A percentile compares a stretch with the other conserved stretches of the same genome.
phyloP scores from a whole-genome alignment of 2,329 filamentous ascomycete genomes.

The Fusarium napiforme region DNA sequence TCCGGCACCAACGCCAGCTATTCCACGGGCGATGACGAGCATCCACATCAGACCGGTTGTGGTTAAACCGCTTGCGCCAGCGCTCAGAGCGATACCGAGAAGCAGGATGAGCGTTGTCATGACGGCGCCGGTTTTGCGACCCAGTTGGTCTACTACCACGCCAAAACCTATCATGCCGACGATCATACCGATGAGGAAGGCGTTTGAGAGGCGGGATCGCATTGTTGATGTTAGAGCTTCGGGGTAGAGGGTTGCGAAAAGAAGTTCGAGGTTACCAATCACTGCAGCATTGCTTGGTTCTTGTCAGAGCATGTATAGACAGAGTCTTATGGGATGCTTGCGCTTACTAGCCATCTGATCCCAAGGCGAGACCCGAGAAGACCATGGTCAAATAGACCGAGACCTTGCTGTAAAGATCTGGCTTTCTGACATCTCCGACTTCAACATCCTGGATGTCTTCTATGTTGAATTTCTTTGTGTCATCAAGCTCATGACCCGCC shows the following conservation, averaged over 20 bases:
- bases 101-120: not conserved
- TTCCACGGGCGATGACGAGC: constrained; percentile 9
- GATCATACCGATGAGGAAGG: not conserved
- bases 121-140: constrained; percentile 12
- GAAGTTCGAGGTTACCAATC: not conserved
- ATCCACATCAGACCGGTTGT: not conserved
- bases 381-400: constrained; percentile 5
- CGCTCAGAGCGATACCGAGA: not conserved
- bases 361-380: not conserved
- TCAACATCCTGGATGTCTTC: not conserved
- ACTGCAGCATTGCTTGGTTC: not conserved
- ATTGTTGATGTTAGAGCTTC: constrained; percentile 2
- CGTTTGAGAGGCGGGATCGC: not conserved
- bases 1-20: constrained; percentile 1
- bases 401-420: not conserved
- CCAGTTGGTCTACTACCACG: constrained; percentile 3
- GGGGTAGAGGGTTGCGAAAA: not conserved
- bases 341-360: constrained; percentile 16
- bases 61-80: not conserved
- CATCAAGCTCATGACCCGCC: not conserved
- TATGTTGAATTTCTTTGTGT: not conserved
- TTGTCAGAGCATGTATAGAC: not conserved
- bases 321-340: too few species aligned
- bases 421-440: not conserved
- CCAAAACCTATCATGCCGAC: constrained; percentile 1